Evolutionary conservation across 73 alveolate genomes (phyloP).

Genomic region (Stentor coeruleus): DNA sequence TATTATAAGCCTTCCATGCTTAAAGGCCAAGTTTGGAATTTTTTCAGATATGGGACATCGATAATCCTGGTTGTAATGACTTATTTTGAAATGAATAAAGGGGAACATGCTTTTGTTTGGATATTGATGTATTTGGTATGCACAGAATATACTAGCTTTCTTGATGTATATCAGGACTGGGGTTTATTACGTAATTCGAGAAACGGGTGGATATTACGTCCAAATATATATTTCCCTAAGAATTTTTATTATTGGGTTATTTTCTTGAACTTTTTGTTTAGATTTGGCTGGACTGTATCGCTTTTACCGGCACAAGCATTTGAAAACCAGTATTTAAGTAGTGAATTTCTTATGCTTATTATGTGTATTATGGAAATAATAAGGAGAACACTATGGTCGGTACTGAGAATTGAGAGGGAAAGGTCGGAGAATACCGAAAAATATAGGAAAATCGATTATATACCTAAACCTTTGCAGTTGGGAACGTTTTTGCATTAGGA

Average conservation of each 20-base stretch:
- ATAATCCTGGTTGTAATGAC: neutral
- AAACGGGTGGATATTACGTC: slow-evolving; percentile 7
- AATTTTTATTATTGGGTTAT: slow-evolving; percentile 16
- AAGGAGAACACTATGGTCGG: slow-evolving; percentile 19
- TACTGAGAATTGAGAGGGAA: slow-evolving; percentile 12
- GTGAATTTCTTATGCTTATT: neutral
- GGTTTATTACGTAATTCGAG: slow-evolving; percentile 4
- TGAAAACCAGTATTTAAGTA: slow-evolving; percentile 17
- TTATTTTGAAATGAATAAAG: neutral
- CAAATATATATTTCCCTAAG: neutral
- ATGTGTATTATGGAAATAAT: neutral
- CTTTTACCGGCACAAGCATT: neutral
- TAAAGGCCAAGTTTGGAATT: neutral
- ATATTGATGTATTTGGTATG: neutral
- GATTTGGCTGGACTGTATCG: slow-evolving; percentile 12
- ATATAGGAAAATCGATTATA: slow-evolving; percentile 18
- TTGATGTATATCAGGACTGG: slow-evolving; percentile 22
- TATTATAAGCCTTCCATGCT: neutral
- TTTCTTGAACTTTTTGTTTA: neutral
- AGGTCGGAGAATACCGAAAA: slow-evolving; percentile 22
- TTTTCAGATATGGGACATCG: neutral
- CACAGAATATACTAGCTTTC: slow-evolving; percentile 10
- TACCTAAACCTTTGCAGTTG: slow-evolving; percentile 10
- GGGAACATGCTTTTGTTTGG: neutral
- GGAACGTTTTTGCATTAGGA: neutral